Evolutionary conservation across 306 rosid genomes (phyloP), one percentile per base, ranked within the genome.

Genomic region (Senna tora): DNA sequence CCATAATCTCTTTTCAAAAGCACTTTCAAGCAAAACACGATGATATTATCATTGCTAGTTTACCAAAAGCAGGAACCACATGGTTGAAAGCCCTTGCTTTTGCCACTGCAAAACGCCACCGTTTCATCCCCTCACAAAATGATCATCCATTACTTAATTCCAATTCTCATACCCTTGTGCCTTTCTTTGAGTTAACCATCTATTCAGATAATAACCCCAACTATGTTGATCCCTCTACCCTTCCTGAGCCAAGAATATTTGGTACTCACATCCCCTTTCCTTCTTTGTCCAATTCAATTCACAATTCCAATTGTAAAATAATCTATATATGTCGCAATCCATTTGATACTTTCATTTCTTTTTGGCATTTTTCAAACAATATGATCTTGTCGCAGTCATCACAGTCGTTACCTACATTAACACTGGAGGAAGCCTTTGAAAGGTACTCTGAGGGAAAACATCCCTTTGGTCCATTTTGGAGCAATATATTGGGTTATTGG

Each of bases 401-500:
- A n/a, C n/a, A n/a, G n/a, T n/a, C 30, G 3, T 25, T 25, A 25
- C 60, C 80, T 4, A 47, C 46, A 1, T 14, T 82, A 36, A 1
- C 64, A 9, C 53, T 88, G 0, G 87, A 88, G 0, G 88, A 85
- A 10, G 71, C 78, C 7, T 77, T 83, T 36, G 87, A 81, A 6
- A 76, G 56, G 79, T 88, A 21, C 19, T 81, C 87, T 60, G 47
- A 74, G 0, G 93, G 90, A 5, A 21, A 50, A 6, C 2, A 67
- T 5, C 84, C 79, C 15, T 85, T 28, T 54, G 90, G 92, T 4
- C 90, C 92, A 3, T 88, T 79, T 74, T 85, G 86, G 90, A 77
- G 75, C 5, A 87, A 85, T 33, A 74, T 85, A 77, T 62, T 88
- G 43, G 93, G 87, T 33, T 87, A 87, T 54, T 87, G 88, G 88